phyloP scores from a whole-genome alignment of 2,329 filamentous ascomycete genomes.

The Waltergamsia citrina region DNA sequence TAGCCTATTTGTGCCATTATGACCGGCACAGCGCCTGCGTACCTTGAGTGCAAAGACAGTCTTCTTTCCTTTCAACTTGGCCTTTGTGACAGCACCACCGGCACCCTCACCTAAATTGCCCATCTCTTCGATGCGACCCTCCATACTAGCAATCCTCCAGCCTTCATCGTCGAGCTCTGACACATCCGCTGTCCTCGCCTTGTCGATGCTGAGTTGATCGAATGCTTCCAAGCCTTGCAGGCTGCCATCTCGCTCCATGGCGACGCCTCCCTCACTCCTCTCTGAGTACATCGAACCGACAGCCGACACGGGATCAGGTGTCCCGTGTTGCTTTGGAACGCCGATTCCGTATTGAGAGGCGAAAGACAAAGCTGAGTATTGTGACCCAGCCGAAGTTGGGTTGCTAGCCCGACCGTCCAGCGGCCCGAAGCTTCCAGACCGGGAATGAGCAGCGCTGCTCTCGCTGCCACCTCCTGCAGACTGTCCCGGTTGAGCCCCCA shows the following conservation, averaged over 20 bases:
- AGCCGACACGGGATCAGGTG: conserved; percentile 78
- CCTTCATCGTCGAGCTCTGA: conserved; percentile 92
- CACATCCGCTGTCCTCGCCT: conserved; percentile 76
- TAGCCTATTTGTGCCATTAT: background rate
- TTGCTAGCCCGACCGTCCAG: conserved; percentile 69
- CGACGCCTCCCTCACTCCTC: conserved; percentile 60
- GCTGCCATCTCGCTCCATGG: conserved; percentile 78
- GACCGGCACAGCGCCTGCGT: conserved; percentile 14
- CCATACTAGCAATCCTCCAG: conserved; percentile 86
- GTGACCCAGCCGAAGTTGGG: conserved; percentile 78
- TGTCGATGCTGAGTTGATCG: conserved; percentile 73
- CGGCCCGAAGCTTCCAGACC: conserved; percentile 75
- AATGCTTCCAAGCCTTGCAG: conserved; percentile 69
- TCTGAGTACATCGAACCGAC: conserved; percentile 81
- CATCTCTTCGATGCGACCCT: conserved; percentile 78
- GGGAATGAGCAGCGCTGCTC: conserved; percentile 67
- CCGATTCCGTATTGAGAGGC: conserved; percentile 63
- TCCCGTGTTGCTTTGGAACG: conserved; percentile 53
- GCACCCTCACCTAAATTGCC: conserved; percentile 90
- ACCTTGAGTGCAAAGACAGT: conserved; percentile 96
- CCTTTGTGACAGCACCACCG: conserved; percentile 88
- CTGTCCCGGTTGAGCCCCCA: conserved; percentile 44
- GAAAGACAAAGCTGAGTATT: conserved; percentile 76
- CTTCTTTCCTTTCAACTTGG: conserved; percentile 81
- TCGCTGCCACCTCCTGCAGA: conserved; percentile 74